Evolutionary conservation across 108 stramenopile species (phyloP).

Genomic region (Pseudonitzschia delicatissima): DNA sequence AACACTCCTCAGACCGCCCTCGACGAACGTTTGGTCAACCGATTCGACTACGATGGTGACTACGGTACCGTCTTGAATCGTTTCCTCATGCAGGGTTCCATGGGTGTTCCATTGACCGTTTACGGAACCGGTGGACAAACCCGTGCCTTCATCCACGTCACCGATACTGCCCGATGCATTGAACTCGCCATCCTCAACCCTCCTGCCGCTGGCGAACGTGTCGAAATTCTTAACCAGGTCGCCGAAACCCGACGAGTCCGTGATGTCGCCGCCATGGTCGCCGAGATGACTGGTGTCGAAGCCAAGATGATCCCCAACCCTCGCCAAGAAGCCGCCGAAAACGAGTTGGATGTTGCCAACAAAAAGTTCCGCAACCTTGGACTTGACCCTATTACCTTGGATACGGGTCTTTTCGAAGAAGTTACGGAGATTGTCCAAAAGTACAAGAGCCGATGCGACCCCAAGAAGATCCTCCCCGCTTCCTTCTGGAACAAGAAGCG

Average conservation of each 20-base stretch:
- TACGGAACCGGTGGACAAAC: constrained; percentile 99
- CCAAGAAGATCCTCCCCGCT: constrained; percentile 89
- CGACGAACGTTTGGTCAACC: constrained; percentile 95
- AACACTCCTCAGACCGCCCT: constrained; percentile 95
- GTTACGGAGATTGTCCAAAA: constrained; percentile 92
- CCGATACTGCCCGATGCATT: constrained; percentile 94
- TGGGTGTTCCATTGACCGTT: constrained; percentile 96
- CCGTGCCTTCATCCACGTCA: constrained; percentile 96
- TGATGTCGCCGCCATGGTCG: constrained; percentile 91
- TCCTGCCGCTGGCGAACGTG: constrained; percentile 82
- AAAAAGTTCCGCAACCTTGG: constrained; percentile 93
- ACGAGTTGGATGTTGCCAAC: constrained; percentile 97
- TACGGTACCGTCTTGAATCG: constrained; percentile 98
- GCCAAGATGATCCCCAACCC: constrained; percentile 95
- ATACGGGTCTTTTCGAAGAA: constrained; percentile 89
- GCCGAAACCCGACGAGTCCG: constrained; percentile 96
- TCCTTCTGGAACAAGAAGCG: constrained; percentile 96
- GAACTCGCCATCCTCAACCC: constrained; percentile 98
- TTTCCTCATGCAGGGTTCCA: constrained; percentile 97
- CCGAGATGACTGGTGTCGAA: constrained; percentile 87
- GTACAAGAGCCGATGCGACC: constrained; percentile 92
- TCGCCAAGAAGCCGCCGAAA: constrained; percentile 96
- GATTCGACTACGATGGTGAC: constrained; percentile 98
- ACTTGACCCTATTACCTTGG: constrained; percentile 90
- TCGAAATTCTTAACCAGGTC: constrained; percentile 97